A percentile compares a stretch with the other conserved stretches of the same genome.
Conservation (phyloP, 805 yeast species). For the Danielozyma ontarioensis region DNA sequence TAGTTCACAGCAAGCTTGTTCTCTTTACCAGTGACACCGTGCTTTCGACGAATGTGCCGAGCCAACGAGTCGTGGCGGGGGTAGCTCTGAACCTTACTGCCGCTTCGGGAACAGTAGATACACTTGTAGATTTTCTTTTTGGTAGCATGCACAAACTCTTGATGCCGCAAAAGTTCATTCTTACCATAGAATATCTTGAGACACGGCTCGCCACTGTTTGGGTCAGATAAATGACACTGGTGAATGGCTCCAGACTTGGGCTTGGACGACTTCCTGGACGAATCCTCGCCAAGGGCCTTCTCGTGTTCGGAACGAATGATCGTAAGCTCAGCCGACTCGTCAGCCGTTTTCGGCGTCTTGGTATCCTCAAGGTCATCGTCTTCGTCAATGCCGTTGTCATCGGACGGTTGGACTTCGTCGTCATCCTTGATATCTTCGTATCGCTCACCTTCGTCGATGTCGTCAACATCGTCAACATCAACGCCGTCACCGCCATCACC, state of each 20-base stretch:
- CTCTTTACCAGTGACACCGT: slow-evolving; percentile 40
- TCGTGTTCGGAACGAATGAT: slow-evolving; percentile 2
- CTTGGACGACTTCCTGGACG: slow-evolving; percentile 9
- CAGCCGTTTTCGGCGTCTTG: background rate
- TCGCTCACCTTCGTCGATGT: slow-evolving; percentile 4
- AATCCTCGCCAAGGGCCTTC: slow-evolving; percentile 4
- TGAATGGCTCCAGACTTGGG: slow-evolving; percentile 27
- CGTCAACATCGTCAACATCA: slow-evolving; percentile 7
- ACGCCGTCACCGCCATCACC: slow-evolving; percentile 1
- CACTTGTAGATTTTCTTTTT: slow-evolving; percentile 38
- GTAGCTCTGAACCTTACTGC: slow-evolving; percentile 34
- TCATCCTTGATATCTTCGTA: slow-evolving; percentile 2
- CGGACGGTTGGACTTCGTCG: slow-evolving; percentile 5
- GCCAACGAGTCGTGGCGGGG: slow-evolving; percentile 42
- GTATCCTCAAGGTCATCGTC: background rate
- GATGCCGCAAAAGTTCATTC: slow-evolving; percentile 39
- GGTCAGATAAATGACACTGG: slow-evolving; percentile 37
- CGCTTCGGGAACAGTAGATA: slow-evolving; percentile 31
- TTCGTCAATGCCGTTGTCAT: slow-evolving; percentile 4
- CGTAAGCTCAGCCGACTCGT: slow-evolving; percentile 1
- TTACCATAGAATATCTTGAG: slow-evolving; percentile 39
- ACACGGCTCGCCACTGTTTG: slow-evolving; percentile 26
- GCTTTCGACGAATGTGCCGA: slow-evolving; percentile 39
- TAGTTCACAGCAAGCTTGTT: slow-evolving; percentile 40
- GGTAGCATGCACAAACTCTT: slow-evolving; percentile 43